Base-by-base conservation (phyloP, 345 rosid genomes). In the Dipteronia sinensis region DNA sequence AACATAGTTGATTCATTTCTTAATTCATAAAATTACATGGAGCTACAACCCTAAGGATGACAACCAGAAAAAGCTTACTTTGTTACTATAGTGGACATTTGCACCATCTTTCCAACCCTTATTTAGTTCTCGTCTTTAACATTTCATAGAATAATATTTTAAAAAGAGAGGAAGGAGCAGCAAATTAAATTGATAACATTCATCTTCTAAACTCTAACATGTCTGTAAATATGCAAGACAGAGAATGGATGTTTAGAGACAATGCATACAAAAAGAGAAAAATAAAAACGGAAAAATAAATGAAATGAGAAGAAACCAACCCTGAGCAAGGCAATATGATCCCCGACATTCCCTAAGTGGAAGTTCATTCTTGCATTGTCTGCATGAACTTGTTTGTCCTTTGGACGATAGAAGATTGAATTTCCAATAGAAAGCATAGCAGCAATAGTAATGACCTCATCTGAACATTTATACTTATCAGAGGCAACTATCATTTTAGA, bases 321-420 rank as follows among this genome's bases (percentile, higher is more conserved):
- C 97, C 94, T 93, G 59, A 95, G 89, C 85, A 93, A 83, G 70
- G 99, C 97, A 68, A 95, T 82, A 79, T 93, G 99, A 83, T 92
- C 99, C 65, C 99, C 98, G 8, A 95, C 95, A 82, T 92, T 94
- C 76, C 98, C 97, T 0, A 90, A 85, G 84, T 95, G 94, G 80
- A 95, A 95, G 84, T 95, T 95, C 94, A 95, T 65, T 76, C 98
- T 87, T 38, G 98, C 99, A 84, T 91, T 94, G 82, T 96, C 98
- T 7, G 98, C 99, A 71, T 96, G 98, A 79, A 94, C 98, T 84
- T 96, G 98, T 81, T 96, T 96, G 81, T 94, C 99, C 83, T 94
- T 96, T 1, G 98, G 98, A 66, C 99, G 97, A 79, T 94, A 96
- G 78, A 96, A 96, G 79, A 96, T 89, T 20, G 99, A 94, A 77